phyloP scores from a whole-genome alignment of 257 asterid species.

The Solanum boliviense region DNA sequence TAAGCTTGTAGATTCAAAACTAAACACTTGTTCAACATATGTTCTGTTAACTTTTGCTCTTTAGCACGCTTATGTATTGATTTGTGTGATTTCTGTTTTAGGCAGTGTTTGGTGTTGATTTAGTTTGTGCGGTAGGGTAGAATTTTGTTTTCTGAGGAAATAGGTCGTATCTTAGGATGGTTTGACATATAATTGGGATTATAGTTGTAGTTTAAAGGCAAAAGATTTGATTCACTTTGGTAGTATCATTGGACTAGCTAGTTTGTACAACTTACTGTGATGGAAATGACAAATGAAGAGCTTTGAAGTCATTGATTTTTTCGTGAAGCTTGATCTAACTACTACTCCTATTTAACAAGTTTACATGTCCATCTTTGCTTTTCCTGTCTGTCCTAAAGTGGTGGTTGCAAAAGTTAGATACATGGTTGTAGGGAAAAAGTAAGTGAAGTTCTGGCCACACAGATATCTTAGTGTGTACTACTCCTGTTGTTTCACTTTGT shows the following conservation, averaged over 20 bases:
- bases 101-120: neutral
- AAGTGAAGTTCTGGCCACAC: neutral
- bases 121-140: neutral
- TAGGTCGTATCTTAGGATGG: neutral
- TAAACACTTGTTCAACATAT: neutral
- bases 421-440: neutral
- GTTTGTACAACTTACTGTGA: neutral
- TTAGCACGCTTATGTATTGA: neutral
- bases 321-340: neutral
- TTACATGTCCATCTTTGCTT: neutral
- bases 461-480: neutral
- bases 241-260: neutral
- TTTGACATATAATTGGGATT: neutral
- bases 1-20: neutral
- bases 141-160: neutral
- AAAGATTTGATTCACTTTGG: neutral
- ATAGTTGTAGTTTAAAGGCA: neutral
- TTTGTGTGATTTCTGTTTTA: neutral
- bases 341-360: neutral
- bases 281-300: neutral
- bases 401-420: neutral
- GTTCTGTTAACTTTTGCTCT: neutral
- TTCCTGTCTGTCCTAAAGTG: neutral
- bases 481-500: too few species aligned
- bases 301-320: neutral